Evolutionary conservation across 1,284 basidiomycete species (phyloP).

Genomic region (Tremellales sp.): DNA sequence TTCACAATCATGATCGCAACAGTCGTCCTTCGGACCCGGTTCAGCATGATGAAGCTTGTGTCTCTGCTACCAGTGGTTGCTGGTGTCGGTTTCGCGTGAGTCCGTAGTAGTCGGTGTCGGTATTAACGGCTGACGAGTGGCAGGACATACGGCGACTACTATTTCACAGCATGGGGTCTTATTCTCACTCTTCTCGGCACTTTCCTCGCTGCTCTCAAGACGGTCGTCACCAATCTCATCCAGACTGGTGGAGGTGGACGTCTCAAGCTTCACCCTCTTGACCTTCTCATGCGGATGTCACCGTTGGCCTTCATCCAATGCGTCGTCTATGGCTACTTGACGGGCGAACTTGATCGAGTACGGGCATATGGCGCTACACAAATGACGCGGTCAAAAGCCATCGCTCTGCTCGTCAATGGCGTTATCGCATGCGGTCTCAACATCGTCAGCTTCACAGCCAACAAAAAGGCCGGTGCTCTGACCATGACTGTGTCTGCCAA

Average conservation of each 20-base stretch:
- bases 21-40: slow-evolving; percentile 48
- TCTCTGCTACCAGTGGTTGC: slow-evolving; percentile 81
- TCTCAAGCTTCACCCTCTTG: slow-evolving; percentile 64
- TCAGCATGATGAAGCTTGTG: slow-evolving; percentile 56
- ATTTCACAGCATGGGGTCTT: slow-evolving; percentile 75
- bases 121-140: background rate
- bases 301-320: slow-evolving; percentile 86
- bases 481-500: slow-evolving; percentile 49
- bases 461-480: slow-evolving; percentile 70
- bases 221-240: slow-evolving; percentile 79
- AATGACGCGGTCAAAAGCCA: slow-evolving; percentile 54
- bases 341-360: slow-evolving; percentile 71
- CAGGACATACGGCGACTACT: slow-evolving; percentile 87
- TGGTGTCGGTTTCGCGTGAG: slow-evolving; percentile 88
- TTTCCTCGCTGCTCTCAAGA: slow-evolving; percentile 82
- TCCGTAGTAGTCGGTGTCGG: slow-evolving; percentile 24
- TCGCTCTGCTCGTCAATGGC: slow-evolving; percentile 70
- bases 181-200: slow-evolving; percentile 81
- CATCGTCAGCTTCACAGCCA: slow-evolving; percentile 86
- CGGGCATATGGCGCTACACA: slow-evolving; percentile 54
- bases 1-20: slow-evolving; percentile 78
- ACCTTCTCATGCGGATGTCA: slow-evolving; percentile 76
- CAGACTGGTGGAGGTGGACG: slow-evolving; percentile 52
- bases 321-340: slow-evolving; percentile 64
- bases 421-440: slow-evolving; percentile 83